Evolutionary conservation across 176 grass and related monocot species (phyloP).

Genomic region (Zizania latifolia): DNA sequence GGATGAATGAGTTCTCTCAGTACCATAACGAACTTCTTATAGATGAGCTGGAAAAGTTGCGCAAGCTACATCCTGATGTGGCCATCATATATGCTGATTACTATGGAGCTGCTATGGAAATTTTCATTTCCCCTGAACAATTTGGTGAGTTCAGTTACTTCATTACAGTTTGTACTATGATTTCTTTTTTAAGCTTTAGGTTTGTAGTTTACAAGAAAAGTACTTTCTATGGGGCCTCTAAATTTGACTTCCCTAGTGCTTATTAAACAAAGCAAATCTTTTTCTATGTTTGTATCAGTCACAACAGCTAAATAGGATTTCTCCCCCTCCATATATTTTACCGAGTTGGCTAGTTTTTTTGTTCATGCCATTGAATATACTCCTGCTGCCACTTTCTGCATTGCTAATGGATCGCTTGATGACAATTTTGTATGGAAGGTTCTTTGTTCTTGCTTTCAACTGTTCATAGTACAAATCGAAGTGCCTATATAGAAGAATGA

Average conservation of each 20-base stretch:
- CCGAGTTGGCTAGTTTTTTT: background rate
- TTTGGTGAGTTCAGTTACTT: constrained; percentile 48
- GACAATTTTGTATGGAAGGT: background rate
- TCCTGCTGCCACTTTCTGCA: background rate
- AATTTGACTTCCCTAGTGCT: background rate
- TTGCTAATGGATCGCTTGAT: background rate
- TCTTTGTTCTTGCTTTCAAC: background rate
- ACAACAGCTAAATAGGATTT: background rate
- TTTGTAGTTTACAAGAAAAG: background rate
- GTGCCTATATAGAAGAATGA: background rate
- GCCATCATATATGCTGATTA: constrained; percentile 79
- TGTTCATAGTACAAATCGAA: background rate
- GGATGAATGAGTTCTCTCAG: constrained; percentile 72
- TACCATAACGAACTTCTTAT: constrained; percentile 66
- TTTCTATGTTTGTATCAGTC: background rate
- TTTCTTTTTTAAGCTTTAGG: background rate
- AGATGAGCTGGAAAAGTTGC: constrained; percentile 44
- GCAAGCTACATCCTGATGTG: constrained; percentile 41
- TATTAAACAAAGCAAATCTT: background rate
- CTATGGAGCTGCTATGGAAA: constrained; percentile 61
- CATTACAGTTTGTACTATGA: background rate
- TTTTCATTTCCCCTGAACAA: constrained; percentile 48
- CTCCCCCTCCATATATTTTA: background rate
- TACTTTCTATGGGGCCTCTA: background rate
- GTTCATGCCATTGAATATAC: background rate